A percentile compares a stretch with the other conserved stretches of the same genome.
Evolutionary conservation across 1,139 yeast genomes (phyloP).

Genomic region (Pichia sp.): DNA sequence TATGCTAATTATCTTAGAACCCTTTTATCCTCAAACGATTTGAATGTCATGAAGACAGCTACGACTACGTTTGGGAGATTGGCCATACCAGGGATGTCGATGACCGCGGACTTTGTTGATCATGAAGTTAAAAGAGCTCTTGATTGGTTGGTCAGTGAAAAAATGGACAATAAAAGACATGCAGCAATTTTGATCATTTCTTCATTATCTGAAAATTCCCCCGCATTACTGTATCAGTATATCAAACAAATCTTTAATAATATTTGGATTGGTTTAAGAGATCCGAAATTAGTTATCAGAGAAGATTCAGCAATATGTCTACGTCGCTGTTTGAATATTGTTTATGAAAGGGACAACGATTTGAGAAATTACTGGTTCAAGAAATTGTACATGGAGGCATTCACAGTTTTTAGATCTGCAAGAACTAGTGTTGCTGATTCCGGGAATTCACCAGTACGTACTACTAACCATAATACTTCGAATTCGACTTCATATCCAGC

Average conservation of each 20-base stretch:
- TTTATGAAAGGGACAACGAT: constrained; percentile 70
- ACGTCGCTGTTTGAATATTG: constrained; percentile 67
- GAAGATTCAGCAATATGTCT: constrained; percentile 80
- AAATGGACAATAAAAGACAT: constrained; percentile 78
- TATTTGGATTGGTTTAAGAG: constrained; percentile 83
- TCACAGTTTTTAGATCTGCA: constrained; percentile 19
- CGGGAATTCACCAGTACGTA: constrained; percentile 2
- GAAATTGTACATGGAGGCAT: constrained; percentile 37
- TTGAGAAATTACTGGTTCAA: constrained; percentile 69
- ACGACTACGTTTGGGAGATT: constrained; percentile 80
- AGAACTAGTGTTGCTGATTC: constrained; percentile 1
- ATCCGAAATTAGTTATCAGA: constrained; percentile 65
- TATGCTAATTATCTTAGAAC: constrained; percentile 82
- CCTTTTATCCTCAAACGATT: constrained; percentile 73
- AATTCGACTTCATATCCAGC: neutral
- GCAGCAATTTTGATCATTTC: constrained; percentile 83
- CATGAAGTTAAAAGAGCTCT: constrained; percentile 83
- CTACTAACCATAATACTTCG: constrained; percentile 1
- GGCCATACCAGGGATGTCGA: constrained; percentile 82
- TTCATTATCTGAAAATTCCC: constrained; percentile 81
- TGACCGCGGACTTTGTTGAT: constrained; percentile 89
- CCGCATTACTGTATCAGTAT: constrained; percentile 72
- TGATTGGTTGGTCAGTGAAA: constrained; percentile 79
- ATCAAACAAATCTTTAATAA: constrained; percentile 73
- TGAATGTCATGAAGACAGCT: constrained; percentile 79